A percentile compares a stretch with the other conserved stretches of the same genome.
phyloP scores from a whole-genome alignment of 352 stramenopile species.

The Phytophthora constricta region DNA sequence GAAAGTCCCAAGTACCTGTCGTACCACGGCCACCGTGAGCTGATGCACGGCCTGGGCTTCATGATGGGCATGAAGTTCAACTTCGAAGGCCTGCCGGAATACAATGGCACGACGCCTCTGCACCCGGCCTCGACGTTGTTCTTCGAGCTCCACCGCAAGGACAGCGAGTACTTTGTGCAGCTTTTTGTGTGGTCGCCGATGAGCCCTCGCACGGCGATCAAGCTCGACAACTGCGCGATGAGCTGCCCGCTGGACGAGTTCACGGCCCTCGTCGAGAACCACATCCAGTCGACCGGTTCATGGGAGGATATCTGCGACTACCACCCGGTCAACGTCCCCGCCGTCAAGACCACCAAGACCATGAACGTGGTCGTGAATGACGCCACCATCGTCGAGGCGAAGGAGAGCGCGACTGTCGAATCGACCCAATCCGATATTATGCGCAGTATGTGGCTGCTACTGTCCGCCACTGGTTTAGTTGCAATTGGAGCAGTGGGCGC shows the following conservation, averaged over 20 bases:
- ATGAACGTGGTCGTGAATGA: slow-evolving; percentile 38
- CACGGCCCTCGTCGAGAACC: slow-evolving; percentile 54
- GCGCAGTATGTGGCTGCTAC: slow-evolving; percentile 38
- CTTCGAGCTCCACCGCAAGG: slow-evolving; percentile 68
- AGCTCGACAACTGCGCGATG: slow-evolving; percentile 63
- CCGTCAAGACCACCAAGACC: slow-evolving; percentile 31
- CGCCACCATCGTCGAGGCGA: slow-evolving; percentile 30
- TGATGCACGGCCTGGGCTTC: slow-evolving; percentile 79
- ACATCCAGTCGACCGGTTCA: slow-evolving; percentile 64
- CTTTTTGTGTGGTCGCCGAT: slow-evolving; percentile 81
- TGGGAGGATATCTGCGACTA: slow-evolving; percentile 82
- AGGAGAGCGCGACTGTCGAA: slow-evolving; percentile 6
- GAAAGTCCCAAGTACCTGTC: slow-evolving; percentile 74
- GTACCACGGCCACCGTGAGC: slow-evolving; percentile 81
- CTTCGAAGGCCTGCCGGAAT: slow-evolving; percentile 63
- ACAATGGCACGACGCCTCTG: slow-evolving; percentile 73
- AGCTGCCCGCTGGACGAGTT: slow-evolving; percentile 70
- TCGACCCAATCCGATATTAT: slow-evolving; percentile 3
- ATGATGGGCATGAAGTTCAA: slow-evolving; percentile 86
- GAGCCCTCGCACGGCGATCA: slow-evolving; percentile 55
- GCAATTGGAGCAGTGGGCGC: slow-evolving; percentile 46
- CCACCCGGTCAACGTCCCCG: slow-evolving; percentile 53
- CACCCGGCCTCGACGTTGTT: slow-evolving; percentile 76
- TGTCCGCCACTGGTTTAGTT: slow-evolving; percentile 46
- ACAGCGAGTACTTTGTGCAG: slow-evolving; percentile 55